These are phyloP conservation scores for Gonapodya sp. DNA, from an alignment of 192 early-diverging fungal species.

Conservation along the genomic window DNA sequence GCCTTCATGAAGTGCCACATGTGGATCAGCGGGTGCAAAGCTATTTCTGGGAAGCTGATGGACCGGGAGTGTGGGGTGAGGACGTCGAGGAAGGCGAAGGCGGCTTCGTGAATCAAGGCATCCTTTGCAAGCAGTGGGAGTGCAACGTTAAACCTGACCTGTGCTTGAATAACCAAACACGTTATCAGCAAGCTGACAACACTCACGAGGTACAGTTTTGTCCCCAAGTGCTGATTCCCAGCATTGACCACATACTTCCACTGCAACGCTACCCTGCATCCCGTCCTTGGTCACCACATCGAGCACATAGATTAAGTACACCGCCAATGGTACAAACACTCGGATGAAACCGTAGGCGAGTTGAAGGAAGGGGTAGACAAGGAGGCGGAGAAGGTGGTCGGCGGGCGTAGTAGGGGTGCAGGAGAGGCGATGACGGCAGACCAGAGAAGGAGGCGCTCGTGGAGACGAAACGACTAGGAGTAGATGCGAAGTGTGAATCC, in stretches of 20 bases:
- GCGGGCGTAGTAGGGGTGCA: neutral
- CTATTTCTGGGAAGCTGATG: constrained; percentile 92
- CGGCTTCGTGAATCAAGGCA: constrained; percentile 71
- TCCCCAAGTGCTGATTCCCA: constrained; percentile 74
- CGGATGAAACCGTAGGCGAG: constrained; percentile 32
- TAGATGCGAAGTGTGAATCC: neutral
- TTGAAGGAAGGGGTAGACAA: constrained; percentile 13
- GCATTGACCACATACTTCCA: constrained; percentile 68
- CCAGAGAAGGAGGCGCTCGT: neutral
- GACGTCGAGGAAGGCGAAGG: constrained; percentile 62
- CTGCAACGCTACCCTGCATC: constrained; percentile 45
- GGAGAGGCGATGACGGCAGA: neutral
- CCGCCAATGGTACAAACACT: constrained; percentile 77
- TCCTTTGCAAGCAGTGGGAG: constrained; percentile 25
- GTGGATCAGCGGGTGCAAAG: constrained; percentile 72
- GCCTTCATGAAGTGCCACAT: constrained; percentile 79
- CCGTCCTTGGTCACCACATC: constrained; percentile 27
- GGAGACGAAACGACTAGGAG: neutral
- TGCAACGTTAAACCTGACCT: neutral
- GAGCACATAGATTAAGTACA: constrained; percentile 76
- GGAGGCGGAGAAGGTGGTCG: neutral
- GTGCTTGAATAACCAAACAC: neutral
- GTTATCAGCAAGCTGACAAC: constrained; percentile 4
- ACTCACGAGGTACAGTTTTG: constrained; percentile 62
- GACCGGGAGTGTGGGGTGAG: constrained; percentile 60